Conservation (phyloP, 2,329 filamentous ascomycete genomes). For the Orbilia quercus region DNA sequence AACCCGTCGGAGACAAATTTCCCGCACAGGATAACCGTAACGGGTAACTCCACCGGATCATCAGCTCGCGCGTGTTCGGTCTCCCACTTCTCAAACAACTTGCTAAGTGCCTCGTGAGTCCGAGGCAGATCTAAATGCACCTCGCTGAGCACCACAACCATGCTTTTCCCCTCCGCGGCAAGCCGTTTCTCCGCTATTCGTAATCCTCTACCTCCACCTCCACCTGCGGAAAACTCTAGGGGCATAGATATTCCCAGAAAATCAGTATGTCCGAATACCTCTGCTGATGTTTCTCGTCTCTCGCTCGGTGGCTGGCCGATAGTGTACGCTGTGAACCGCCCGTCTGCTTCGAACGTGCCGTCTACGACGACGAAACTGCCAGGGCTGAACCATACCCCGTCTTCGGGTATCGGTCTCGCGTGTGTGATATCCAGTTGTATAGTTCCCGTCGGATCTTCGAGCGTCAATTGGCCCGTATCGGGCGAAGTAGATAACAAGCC, state of each 20-base stretch:
- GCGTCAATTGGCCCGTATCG: slow-evolving; percentile 81
- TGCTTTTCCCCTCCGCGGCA: slow-evolving; percentile 59
- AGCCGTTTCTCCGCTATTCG: slow-evolving; percentile 52
- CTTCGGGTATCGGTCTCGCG: slow-evolving; percentile 82
- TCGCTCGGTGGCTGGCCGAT: slow-evolving; percentile 93
- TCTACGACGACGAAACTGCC: slow-evolving; percentile 97
- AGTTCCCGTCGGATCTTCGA: slow-evolving; percentile 88
- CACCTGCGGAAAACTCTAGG: slow-evolving; percentile 57
- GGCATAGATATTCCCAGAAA: slow-evolving; percentile 75
- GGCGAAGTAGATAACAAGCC: slow-evolving; percentile 73
- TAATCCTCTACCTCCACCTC: slow-evolving; percentile 58
- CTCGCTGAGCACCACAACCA: slow-evolving; percentile 82
- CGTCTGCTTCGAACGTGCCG: slow-evolving; percentile 97
- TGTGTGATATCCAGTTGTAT: slow-evolving; percentile 85
- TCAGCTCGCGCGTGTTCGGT: slow-evolving; percentile 66
- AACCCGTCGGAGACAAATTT: slow-evolving; percentile 60
- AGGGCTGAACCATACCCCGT: slow-evolving; percentile 90
- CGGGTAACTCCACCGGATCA: slow-evolving; percentile 66
- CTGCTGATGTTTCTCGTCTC: slow-evolving; percentile 75
- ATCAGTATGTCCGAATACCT: slow-evolving; percentile 89
- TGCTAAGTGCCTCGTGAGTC: slow-evolving; percentile 82
- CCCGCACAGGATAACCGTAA: slow-evolving; percentile 39
- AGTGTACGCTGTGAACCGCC: slow-evolving; percentile 88
- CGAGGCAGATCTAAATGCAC: slow-evolving; percentile 85
- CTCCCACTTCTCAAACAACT: slow-evolving; percentile 80